Base-by-base conservation (phyloP, 371 early-diverging fungal species). In the Syncephalastrum contaminatum region DNA sequence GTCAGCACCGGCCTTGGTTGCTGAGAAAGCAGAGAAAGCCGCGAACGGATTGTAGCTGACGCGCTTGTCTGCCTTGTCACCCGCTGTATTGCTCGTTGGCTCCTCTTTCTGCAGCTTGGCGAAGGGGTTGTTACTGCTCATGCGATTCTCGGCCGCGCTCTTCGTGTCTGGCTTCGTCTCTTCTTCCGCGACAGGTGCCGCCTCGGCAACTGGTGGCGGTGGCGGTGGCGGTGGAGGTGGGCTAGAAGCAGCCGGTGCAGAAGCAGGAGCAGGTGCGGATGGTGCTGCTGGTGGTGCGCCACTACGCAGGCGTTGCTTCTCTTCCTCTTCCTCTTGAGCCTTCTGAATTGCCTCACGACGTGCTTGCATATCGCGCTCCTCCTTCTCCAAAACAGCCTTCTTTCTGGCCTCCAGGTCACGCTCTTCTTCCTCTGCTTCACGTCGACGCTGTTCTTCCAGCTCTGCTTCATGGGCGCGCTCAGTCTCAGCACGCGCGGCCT, bases 21-120 rank as follows among this genome's bases (percentile, higher is more conserved):
- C 76, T 43, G 70, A 66, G 42, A 73, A 72, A 18, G 78, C 78
- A 52, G 78, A 72, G 41, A 72, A 72, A 14, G 78, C 59, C 22
- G 75, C 75, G 58, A 80, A 80, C 5, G 80, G 80, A 62, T 80
- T 80, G 51, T 80, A 80, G 49, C 80, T 80, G 12, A 72, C 60
- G 15, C 80, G 72, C 55, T 80, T 80, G 18, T 22, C n/a, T 13
- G 51, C 43, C 45, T 55, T 21, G 51, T 39, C 43, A 41, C 42
- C 54, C 46, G 44, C 59, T 52, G 47, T 54, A 39, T 27, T 59
- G 50, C 15, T 59, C 54, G 45, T 47, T 44, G 5, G 25, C 16
- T 44, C 58, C 58, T 49, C 53, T 27, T 22, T 47, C 50, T 75
- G 70, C 18, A 73, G 18, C 27, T 77, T 77, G 43, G 73, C 73